A percentile compares a stretch with the other conserved stretches of the same genome.
phyloP scores from a whole-genome alignment of 345 rosid species.

The Hibiscus syriacus region DNA sequence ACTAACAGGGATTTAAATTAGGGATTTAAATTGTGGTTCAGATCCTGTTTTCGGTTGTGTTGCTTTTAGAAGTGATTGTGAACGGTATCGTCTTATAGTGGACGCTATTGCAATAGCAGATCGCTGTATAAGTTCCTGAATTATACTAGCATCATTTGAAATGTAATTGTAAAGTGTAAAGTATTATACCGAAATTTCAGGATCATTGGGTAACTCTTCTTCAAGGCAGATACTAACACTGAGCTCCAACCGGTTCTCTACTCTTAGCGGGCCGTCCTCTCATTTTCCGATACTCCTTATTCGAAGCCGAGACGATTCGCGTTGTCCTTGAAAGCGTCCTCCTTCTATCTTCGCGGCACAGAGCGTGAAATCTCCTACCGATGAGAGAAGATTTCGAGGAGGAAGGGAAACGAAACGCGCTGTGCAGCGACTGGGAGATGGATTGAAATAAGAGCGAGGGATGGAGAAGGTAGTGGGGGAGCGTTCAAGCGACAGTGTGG shows the following conservation, averaged over 20 bases:
- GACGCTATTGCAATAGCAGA: too few relatives aligned
- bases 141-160: background rate
- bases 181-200: slow-evolving; percentile 59
- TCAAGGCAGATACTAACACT: slow-evolving; percentile 75
- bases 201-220: slow-evolving; percentile 76
- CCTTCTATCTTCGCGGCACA: slow-evolving; percentile 18
- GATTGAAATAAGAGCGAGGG: slow-evolving; percentile 8
- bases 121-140: too few relatives aligned
- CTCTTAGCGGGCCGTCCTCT: slow-evolving; percentile 40
- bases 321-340: slow-evolving; percentile 17
- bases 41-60: too few relatives aligned
- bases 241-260: slow-evolving; percentile 63
- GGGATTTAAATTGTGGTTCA: too few relatives aligned
- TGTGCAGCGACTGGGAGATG: slow-evolving; percentile 5
- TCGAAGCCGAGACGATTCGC: slow-evolving; percentile 28
- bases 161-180: background rate
- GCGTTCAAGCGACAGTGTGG: slow-evolving; percentile 19
- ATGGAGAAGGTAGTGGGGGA: slow-evolving; percentile 7
- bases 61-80: too few relatives aligned
- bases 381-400: slow-evolving; percentile 15
- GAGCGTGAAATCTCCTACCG: slow-evolving; percentile 32
- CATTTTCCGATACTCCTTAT: slow-evolving; percentile 64
- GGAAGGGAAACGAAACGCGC: slow-evolving; percentile 14
- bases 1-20: too few relatives aligned
- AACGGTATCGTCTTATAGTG: too few relatives aligned